These are phyloP conservation scores for Pelargonium cotyledonis DNA, from an alignment of 441 rosid genomes.

Conservation along the genomic window DNA sequence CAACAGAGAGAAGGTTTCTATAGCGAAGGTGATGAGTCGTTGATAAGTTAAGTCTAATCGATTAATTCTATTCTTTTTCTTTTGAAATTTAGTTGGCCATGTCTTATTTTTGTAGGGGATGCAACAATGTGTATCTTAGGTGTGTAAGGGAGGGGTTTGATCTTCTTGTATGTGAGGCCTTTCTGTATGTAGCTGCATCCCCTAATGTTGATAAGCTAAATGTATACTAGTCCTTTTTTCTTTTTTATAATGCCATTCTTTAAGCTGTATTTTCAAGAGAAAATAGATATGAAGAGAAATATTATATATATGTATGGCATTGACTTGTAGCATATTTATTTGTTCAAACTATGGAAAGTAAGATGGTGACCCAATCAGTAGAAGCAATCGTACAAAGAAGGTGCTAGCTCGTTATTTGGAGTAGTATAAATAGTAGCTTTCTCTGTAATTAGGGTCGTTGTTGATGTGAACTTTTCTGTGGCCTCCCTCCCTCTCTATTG, in stretches of 20 bases:
- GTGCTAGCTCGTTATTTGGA: too few relatives aligned
- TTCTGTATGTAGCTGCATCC: too few relatives aligned
- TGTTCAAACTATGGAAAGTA: too few relatives aligned
- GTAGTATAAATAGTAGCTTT: too few relatives aligned
- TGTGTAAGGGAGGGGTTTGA: not conserved
- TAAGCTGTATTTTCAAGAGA: not conserved
- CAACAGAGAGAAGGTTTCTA: not conserved
- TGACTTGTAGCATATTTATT: too few relatives aligned
- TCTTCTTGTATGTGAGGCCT: not conserved
- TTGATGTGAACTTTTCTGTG: too few relatives aligned
- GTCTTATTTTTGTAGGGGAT: conserved; percentile 2
- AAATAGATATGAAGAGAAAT: too few relatives aligned
- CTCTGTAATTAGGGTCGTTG: too few relatives aligned
- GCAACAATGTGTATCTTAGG: conserved; percentile 3
- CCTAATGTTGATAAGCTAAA: conserved; percentile 4
- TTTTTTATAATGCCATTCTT: conserved; percentile 3
- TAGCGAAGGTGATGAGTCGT: not conserved
- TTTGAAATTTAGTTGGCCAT: not conserved
- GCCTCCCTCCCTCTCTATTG: too few relatives aligned
- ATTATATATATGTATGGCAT: too few relatives aligned
- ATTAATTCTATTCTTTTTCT: conserved; percentile 3
- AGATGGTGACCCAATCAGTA: too few relatives aligned
- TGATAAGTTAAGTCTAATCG: not conserved
- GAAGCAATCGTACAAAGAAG: too few relatives aligned
- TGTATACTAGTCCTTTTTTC: not conserved